A percentile compares a stretch with the other conserved stretches of the same genome.
Conservation (phyloP, 768 basidiomycete species). For the Lactarius hengduanensis region DNA sequence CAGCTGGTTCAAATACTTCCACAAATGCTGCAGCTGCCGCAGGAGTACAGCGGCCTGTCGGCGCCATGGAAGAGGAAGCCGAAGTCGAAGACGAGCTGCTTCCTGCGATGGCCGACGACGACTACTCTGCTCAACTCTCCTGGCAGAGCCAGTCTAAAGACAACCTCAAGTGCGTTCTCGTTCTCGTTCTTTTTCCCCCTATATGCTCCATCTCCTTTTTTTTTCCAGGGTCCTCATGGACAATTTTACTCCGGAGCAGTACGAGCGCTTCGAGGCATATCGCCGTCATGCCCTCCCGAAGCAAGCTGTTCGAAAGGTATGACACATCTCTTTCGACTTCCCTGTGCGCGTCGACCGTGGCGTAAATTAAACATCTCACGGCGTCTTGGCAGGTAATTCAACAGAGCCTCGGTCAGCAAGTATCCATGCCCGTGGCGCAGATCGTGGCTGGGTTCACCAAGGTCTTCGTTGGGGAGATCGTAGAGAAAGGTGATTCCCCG, state of each 20-base stretch:
- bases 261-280: slow-evolving; percentile 88
- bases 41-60: slow-evolving; percentile 22
- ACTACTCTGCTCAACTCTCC: slow-evolving; percentile 78
- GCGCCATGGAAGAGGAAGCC: slow-evolving; percentile 44
- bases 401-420: slow-evolving; percentile 75
- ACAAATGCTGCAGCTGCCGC: neutral
- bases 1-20: neutral
- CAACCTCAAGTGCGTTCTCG: slow-evolving; percentile 64
- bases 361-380: neutral
- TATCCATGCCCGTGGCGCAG: slow-evolving; percentile 84
- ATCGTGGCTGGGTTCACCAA: slow-evolving; percentile 88
- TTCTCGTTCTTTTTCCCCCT: slow-evolving; percentile 14
- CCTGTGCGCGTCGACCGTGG: neutral
- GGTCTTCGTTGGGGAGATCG: slow-evolving; percentile 90
- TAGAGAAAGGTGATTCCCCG: slow-evolving; percentile 67
- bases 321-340: slow-evolving; percentile 18
- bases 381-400: slow-evolving; percentile 65
- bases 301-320: slow-evolving; percentile 75
- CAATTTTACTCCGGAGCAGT: slow-evolving; percentile 79
- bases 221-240: slow-evolving; percentile 76
- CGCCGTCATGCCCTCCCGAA: slow-evolving; percentile 81
- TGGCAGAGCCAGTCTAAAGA: slow-evolving; percentile 89
- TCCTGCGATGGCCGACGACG: slow-evolving; percentile 86
- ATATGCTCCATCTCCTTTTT: neutral
- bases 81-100: slow-evolving; percentile 74